A percentile compares a stretch with the other conserved stretches of the same genome.
These are phyloP conservation scores for Begonia masoniana DNA, from an alignment of 306 rosid species.

Conservation along the genomic window DNA sequence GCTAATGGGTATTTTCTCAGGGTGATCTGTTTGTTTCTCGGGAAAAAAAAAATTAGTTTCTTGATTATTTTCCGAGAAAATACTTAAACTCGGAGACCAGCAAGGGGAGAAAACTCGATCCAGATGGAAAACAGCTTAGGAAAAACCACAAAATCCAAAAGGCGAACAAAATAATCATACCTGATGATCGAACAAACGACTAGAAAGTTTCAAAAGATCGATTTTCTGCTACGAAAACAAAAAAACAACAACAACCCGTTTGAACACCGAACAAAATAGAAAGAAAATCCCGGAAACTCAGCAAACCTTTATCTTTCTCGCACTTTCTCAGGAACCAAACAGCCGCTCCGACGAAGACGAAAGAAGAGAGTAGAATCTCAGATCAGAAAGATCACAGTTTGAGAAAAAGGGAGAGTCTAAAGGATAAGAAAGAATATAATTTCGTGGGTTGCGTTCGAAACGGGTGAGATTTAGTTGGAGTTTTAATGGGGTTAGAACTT, in stretches of 20 bases:
- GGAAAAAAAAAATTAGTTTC: no score
- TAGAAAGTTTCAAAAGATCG: not conserved
- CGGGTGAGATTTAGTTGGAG: constrained; percentile 6
- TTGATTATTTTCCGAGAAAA: no score
- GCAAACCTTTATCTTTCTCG: not conserved
- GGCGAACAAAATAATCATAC: not conserved
- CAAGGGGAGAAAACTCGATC: no score
- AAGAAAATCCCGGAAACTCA: not conserved
- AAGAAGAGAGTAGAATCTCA: not conserved
- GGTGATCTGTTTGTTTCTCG: no score
- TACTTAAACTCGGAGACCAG: no score
- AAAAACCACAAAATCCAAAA: not conserved
- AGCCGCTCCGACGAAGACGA: not conserved
- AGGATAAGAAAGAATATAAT: no score
- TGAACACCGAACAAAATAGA: constrained; percentile 2
- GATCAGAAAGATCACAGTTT: not conserved
- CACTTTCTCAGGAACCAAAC: not conserved
- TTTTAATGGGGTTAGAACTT: constrained; percentile 6
- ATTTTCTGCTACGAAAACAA: not conserved
- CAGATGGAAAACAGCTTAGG: no score
- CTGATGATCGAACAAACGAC: not conserved
- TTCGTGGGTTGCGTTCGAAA: constrained; percentile 3
- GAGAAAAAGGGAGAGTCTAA: not conserved
- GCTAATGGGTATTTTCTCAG: no score
- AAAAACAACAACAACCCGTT: constrained; percentile 1